Evolutionary conservation across 768 basidiomycete species (phyloP).

Genomic region (Clavulina sp.): DNA sequence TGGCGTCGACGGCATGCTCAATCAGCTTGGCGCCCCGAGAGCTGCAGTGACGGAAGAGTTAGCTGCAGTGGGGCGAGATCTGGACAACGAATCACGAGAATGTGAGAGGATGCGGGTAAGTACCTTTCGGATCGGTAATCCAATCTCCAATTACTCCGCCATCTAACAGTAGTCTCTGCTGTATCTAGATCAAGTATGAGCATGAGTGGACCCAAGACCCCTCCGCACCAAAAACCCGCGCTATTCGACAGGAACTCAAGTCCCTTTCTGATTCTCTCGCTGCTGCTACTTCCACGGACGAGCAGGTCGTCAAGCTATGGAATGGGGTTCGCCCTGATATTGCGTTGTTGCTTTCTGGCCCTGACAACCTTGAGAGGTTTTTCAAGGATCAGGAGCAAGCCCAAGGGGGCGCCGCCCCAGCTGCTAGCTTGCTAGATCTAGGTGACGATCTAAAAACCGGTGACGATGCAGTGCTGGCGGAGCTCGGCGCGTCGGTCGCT

Average conservation of each 20-base stretch:
- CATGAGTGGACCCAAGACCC: slow-evolving; percentile 79
- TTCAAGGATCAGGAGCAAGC: slow-evolving; percentile 38
- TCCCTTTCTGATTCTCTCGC: slow-evolving; percentile 52
- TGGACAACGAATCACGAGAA: slow-evolving; percentile 70
- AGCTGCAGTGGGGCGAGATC: slow-evolving; percentile 38
- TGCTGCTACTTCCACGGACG: slow-evolving; percentile 62
- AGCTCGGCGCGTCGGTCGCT: slow-evolving; percentile 44
- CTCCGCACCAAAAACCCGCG: slow-evolving; percentile 51
- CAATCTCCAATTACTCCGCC: background rate
- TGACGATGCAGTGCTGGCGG: slow-evolving; percentile 41
- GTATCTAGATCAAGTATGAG: slow-evolving; percentile 49
- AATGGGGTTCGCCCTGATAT: slow-evolving; percentile 49
- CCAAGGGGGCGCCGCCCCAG: slow-evolving; percentile 28
- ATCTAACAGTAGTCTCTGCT: background rate
- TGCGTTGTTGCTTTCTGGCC: slow-evolving; percentile 33
- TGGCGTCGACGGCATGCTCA: slow-evolving; percentile 43
- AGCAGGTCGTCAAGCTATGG: slow-evolving; percentile 60
- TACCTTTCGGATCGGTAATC: slow-evolving; percentile 31
- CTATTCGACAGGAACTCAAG: slow-evolving; percentile 62
- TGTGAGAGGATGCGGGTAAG: slow-evolving; percentile 64
- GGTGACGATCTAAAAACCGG: slow-evolving; percentile 48
- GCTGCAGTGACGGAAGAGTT: slow-evolving; percentile 40
- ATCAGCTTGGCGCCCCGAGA: slow-evolving; percentile 41
- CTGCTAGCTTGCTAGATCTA: slow-evolving; percentile 47
- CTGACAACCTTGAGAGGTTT: slow-evolving; percentile 24